phyloP scores from a whole-genome alignment of 805 yeast species.

The Candida khao-thaluensis region DNA sequence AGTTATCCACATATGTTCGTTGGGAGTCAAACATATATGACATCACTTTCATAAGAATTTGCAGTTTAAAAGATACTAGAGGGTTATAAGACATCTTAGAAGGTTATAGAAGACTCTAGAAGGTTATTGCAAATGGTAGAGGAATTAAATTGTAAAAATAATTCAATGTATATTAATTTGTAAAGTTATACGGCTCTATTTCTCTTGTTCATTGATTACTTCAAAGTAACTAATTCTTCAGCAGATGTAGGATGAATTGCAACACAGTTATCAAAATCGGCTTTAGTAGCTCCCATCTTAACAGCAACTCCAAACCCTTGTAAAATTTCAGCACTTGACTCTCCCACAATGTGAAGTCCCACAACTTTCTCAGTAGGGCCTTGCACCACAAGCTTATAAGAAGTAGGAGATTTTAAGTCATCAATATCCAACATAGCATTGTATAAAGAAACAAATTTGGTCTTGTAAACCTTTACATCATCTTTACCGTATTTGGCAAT shows the following conservation, averaged over 20 bases:
- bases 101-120: no score
- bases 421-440: slow-evolving; percentile 72
- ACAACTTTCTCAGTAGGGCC: slow-evolving; percentile 90
- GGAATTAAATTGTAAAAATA: no score
- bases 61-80: no score
- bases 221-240: slow-evolving; percentile 91
- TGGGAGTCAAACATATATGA: no score
- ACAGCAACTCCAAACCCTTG: slow-evolving; percentile 99
- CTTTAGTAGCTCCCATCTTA: slow-evolving; percentile 98
- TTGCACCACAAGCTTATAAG: slow-evolving; percentile 75
- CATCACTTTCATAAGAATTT: no score
- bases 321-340: slow-evolving; percentile 82
- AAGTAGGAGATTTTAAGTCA: slow-evolving; percentile 78
- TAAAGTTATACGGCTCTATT: not conserved
- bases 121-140: no score
- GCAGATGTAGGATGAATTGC: slow-evolving; percentile 99
- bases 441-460: slow-evolving; percentile 88
- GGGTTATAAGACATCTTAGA: no score
- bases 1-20: no score
- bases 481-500: slow-evolving; percentile 74
- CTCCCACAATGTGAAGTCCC: slow-evolving; percentile 94
- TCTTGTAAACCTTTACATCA: slow-evolving; percentile 74
- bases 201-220: slow-evolving; percentile 15
- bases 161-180: no score
- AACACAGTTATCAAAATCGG: slow-evolving; percentile 91